Conservation (phyloP, 257 asterid species). For the Solanum gracilifrons region DNA sequence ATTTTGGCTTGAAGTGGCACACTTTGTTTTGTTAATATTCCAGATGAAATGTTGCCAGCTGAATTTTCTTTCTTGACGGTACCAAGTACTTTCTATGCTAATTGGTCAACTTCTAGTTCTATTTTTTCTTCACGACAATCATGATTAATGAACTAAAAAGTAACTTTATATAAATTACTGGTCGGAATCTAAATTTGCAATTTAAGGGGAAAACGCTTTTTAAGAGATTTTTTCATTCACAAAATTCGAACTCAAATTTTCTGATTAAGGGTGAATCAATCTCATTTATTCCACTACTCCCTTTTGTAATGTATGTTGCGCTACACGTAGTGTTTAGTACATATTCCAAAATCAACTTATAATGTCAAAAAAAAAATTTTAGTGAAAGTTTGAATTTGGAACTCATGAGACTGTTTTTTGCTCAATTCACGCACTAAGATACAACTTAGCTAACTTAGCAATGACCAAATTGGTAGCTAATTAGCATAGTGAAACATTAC, state of each 20-base stretch:
- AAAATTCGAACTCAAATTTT: not conserved
- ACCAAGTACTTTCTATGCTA: not conserved
- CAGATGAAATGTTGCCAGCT: not conserved
- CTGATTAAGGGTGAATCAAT: not conserved
- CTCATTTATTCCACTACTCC: not conserved
- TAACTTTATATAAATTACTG: not conserved
- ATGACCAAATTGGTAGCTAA: not conserved
- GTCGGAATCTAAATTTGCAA: not conserved
- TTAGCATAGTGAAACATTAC: not conserved
- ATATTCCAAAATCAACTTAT: not conserved
- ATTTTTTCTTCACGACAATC: not conserved
- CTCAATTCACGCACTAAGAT: not conserved
- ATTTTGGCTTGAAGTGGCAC: not conserved
- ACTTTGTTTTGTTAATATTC: not conserved
- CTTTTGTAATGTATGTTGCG: not conserved
- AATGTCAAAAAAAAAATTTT: not conserved
- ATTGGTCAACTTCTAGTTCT: not conserved
- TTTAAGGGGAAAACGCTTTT: accelerated
- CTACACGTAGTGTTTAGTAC: not conserved
- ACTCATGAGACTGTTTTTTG: not conserved
- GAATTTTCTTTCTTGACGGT: not conserved
- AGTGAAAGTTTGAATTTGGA: not conserved
- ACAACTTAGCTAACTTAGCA: not conserved
- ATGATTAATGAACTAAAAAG: not conserved
- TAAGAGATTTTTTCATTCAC: not conserved